Evolutionary conservation across 2,329 filamentous ascomycete genomes (phyloP).

Genomic region (Fusarium setosum): DNA sequence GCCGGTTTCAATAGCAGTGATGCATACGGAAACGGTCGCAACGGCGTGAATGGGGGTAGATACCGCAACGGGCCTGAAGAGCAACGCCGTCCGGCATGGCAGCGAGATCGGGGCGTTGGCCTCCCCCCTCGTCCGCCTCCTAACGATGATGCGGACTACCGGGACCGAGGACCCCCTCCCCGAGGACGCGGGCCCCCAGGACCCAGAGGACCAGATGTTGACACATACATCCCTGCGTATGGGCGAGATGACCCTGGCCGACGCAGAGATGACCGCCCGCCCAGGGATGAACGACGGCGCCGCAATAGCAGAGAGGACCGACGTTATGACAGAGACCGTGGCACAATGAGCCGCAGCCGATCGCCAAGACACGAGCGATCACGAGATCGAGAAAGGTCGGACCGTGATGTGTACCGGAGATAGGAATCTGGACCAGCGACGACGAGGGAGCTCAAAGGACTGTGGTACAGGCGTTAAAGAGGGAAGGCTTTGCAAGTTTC

Average conservation of each 20-base stretch:
- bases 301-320: slow-evolving; percentile 51
- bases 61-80: slow-evolving; percentile 57
- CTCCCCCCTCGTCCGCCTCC: slow-evolving; percentile 58
- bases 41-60: slow-evolving; percentile 60
- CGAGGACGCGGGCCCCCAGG: slow-evolving; percentile 47
- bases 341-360: slow-evolving; percentile 54
- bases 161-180: slow-evolving; percentile 47
- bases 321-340: slow-evolving; percentile 55
- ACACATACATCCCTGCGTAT: slow-evolving; percentile 64
- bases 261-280: slow-evolving; percentile 48
- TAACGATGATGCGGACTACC: slow-evolving; percentile 52
- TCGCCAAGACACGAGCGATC: slow-evolving; percentile 52
- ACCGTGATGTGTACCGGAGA: slow-evolving; percentile 63
- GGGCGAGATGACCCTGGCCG: slow-evolving; percentile 49
- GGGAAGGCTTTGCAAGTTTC: slow-evolving; percentile 4
- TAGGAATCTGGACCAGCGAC: slow-evolving; percentile 44
- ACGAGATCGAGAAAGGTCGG: slow-evolving; percentile 57
- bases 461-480: slow-evolving; percentile 30
- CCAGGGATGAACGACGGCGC: slow-evolving; percentile 45
- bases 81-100: slow-evolving; percentile 65
- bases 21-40: slow-evolving; percentile 58
- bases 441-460: neutral
- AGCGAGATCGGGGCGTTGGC: slow-evolving; percentile 60
- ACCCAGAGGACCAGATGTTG: slow-evolving; percentile 52
- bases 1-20: slow-evolving; percentile 64